A percentile compares a stretch with the other conserved stretches of the same genome.
These are phyloP conservation scores for Cercophora samala DNA, from an alignment of 495 filamentous ascomycete genomes.

Conservation along the genomic window DNA sequence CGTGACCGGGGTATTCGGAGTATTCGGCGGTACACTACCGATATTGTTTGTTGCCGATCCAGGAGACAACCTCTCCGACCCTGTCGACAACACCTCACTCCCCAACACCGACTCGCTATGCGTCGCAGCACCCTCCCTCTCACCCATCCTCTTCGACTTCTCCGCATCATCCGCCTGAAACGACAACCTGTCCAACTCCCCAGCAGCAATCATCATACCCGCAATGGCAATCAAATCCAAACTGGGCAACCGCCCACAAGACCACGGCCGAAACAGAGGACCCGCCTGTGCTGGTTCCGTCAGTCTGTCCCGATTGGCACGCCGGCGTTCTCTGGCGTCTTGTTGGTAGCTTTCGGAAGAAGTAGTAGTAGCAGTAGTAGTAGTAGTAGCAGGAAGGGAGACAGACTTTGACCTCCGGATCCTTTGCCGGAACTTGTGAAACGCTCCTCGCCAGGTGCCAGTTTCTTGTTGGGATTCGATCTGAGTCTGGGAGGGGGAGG, in stretches of 20 bases:
- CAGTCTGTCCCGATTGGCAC: slow-evolving; percentile 18
- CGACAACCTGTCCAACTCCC: slow-evolving; percentile 24
- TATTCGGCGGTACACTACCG: slow-evolving; percentile 4
- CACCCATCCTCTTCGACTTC: neutral
- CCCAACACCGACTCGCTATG: neutral
- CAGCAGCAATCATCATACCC: slow-evolving; percentile 29
- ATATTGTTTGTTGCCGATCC: neutral
- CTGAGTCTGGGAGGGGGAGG: neutral
- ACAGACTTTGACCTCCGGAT: slow-evolving; percentile 23
- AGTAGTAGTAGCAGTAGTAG: too few relatives aligned
- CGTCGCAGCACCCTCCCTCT: neutral
- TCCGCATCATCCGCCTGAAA: slow-evolving; percentile 15
- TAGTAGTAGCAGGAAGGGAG: slow-evolving; percentile 5
- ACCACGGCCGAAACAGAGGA: slow-evolving; percentile 5
- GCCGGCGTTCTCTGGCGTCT: slow-evolving; percentile 14
- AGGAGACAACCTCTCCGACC: too few relatives aligned
- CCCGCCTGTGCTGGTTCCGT: neutral
- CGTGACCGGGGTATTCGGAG: slow-evolving; percentile 7
- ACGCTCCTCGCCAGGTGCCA: slow-evolving; percentile 4
- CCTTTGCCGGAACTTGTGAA: slow-evolving; percentile 11
- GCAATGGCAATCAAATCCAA: slow-evolving; percentile 21
- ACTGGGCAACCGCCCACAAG: neutral
- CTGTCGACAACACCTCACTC: too few relatives aligned
- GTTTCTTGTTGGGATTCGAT: neutral
- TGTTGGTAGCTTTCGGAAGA: neutral